These are phyloP conservation scores for Aurifilum marmelostoma DNA, from an alignment of 2,329 filamentous ascomycete species.

Conservation along the genomic window DNA sequence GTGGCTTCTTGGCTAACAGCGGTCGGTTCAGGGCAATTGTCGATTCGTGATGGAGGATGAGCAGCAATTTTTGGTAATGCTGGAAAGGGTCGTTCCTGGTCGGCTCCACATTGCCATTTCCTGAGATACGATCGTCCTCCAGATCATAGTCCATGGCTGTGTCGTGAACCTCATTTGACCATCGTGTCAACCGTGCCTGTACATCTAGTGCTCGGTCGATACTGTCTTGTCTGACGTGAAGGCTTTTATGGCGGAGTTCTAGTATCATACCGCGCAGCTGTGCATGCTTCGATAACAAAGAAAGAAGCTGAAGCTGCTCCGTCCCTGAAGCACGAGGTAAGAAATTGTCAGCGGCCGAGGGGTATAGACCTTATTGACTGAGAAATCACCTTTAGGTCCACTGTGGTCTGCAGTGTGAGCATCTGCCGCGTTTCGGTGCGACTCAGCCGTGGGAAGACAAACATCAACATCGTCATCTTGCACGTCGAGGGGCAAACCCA, in stretches of 20 bases:
- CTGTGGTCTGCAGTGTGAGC: background rate
- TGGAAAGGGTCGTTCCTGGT: background rate
- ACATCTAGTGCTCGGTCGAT: conserved; percentile 28
- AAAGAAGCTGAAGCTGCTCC: conserved; percentile 26
- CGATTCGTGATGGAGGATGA: conserved; percentile 30
- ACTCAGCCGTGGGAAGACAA: conserved; percentile 41
- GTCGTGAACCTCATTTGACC: conserved; percentile 30
- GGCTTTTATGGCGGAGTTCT: conserved; percentile 31
- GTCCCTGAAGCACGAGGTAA: background rate
- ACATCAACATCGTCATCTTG: conserved; percentile 62
- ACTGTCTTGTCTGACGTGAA: conserved; percentile 29
- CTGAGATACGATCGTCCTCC: conserved; percentile 17
- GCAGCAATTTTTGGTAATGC: conserved; percentile 24
- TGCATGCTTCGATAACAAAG: conserved; percentile 30
- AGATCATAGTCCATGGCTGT: conserved; percentile 10
- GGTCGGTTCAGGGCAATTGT: conserved; percentile 31
- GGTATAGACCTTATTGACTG: background rate
- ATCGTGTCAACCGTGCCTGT: conserved; percentile 29
- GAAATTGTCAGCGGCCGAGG: background rate
- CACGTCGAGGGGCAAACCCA: conserved; percentile 58
- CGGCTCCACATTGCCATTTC: background rate
- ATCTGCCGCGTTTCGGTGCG: conserved; percentile 2
- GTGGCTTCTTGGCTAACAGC: conserved; percentile 29
- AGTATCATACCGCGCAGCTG: conserved; percentile 31
- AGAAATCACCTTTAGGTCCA: conserved; percentile 5